These are phyloP conservation scores for Alnus glutinosa DNA, from an alignment of 306 rosid species.

Conservation along the genomic window DNA sequence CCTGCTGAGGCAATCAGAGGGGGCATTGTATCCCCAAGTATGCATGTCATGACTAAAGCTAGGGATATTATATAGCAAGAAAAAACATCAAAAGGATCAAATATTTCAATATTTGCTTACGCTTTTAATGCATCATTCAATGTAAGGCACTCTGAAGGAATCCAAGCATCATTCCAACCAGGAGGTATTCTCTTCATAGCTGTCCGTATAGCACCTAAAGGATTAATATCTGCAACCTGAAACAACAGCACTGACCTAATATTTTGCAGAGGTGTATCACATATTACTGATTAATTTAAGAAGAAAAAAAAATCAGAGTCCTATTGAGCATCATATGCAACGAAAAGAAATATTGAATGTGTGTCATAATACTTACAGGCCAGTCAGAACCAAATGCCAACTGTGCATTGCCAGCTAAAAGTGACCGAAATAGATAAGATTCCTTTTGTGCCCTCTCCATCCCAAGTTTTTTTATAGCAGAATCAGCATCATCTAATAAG, in stretches of 20 bases:
- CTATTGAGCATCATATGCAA: constrained; percentile 1
- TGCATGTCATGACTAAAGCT: too few species aligned
- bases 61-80: neutral
- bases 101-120: constrained; percentile 39
- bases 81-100: constrained; percentile 13
- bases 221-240: constrained; percentile 70
- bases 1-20: too few species aligned
- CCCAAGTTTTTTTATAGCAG: constrained; percentile 71
- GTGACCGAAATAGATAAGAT: constrained; percentile 67
- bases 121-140: constrained; percentile 68
- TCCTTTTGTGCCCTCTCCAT: constrained; percentile 71
- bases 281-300: neutral
- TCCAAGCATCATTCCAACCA: constrained; percentile 66
- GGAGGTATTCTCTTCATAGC: constrained; percentile 68
- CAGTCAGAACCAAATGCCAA: constrained; percentile 87
- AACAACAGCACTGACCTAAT: constrained; percentile 23
- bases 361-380: constrained; percentile 58
- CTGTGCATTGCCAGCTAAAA: constrained; percentile 48
- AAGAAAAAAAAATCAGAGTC: neutral
- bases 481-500: constrained; percentile 62
- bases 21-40: too few species aligned
- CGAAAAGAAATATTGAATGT: constrained; percentile 4
- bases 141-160: constrained; percentile 67
- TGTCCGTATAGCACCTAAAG: constrained; percentile 64
- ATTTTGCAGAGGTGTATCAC: constrained; percentile 4